Conservation (phyloP, 2,329 filamentous ascomycete species). For the Stagonosporopsis vannaccii region DNA sequence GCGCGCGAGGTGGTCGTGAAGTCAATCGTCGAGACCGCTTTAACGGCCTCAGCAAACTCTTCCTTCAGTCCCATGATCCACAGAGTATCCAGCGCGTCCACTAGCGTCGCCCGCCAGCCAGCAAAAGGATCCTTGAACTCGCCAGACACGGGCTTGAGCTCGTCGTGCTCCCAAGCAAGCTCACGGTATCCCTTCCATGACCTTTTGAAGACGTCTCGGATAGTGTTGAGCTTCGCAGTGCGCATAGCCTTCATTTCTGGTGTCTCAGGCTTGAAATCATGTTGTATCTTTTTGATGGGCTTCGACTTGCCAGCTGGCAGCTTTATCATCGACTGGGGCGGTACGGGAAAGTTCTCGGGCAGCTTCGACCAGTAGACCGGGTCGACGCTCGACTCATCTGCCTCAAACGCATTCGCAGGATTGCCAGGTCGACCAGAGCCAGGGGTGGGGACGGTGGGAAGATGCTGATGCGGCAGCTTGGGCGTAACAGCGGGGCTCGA, state of each 20-base stretch:
- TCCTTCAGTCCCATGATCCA: slow-evolving; percentile 74
- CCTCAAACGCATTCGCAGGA: slow-evolving; percentile 31
- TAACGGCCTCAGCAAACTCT: slow-evolving; percentile 70
- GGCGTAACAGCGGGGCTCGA: slow-evolving; percentile 21
- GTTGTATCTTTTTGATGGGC: slow-evolving; percentile 78
- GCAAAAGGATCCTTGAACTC: slow-evolving; percentile 81
- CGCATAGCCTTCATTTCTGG: slow-evolving; percentile 61
- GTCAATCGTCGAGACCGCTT: slow-evolving; percentile 65
- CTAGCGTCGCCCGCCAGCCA: slow-evolving; percentile 87
- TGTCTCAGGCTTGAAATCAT: slow-evolving; percentile 72
- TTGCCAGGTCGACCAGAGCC: slow-evolving; percentile 22
- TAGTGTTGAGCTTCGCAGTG: slow-evolving; percentile 66
- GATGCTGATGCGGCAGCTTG: slow-evolving; percentile 16
- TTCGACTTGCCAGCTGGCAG: slow-evolving; percentile 77
- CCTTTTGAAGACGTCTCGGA: slow-evolving; percentile 77
- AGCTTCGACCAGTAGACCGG: slow-evolving; percentile 75
- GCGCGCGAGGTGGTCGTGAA: slow-evolving; percentile 62
- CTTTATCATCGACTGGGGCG: slow-evolving; percentile 71
- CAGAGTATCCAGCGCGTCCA: slow-evolving; percentile 76
- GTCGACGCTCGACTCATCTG: slow-evolving; percentile 26
- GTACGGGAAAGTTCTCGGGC: slow-evolving; percentile 79
- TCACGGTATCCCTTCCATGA: slow-evolving; percentile 84
- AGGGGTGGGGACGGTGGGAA: slow-evolving; percentile 29
- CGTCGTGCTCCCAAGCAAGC: slow-evolving; percentile 85
- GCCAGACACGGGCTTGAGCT: slow-evolving; percentile 76